Base-by-base conservation (phyloP, 2,329 filamentous ascomycete genomes). In the Sarocladiaceae sp. region DNA sequence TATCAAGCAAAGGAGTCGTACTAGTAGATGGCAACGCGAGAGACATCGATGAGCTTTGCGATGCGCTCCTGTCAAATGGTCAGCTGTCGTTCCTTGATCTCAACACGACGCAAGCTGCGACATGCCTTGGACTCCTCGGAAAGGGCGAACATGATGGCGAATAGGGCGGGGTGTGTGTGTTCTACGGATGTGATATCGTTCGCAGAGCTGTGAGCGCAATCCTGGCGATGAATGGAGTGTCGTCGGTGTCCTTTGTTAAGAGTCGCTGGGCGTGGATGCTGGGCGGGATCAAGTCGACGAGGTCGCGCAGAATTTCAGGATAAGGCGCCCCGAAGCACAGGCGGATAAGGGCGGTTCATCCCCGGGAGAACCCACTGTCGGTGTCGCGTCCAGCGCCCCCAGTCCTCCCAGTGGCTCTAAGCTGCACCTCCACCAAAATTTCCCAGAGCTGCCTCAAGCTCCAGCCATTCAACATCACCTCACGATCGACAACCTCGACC, bases 61-160 rank as follows among this genome's bases (percentile, higher is more conserved):
- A 98, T 95, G 76, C 93, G 89, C 83, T 98, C 93, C 91, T 96
- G 58, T 54, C 43, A 20, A 48, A 33, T 50, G 39, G 29, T 48
- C 15, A 47, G 45, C 37, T 13, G 27, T 18, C 23, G n/a, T 27
- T 21, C 32, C 16, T 33, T 19, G 10, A 15, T 32, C 10, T 21
- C 24, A 41, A 21, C 18, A 15, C 19, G 39, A 37, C 15, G 19
- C 16, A 10, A 7, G 34, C 21, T n/a, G 7, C 24, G 26, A 45
- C 61, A 53, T 63, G 95, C 91, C 85, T 97, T 97, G 62, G 90
- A 89, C 74, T 98, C 93, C 70, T 98, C 93, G 43, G 93, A 97
- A 54, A 97, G 83, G 59, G 73, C 62, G 51, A 80, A 74, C 76
- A 80, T 80, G 44, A 56, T 74, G 64, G 51, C 57, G 45, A n/a